Conservation (phyloP, 441 rosid species). For the Populus hybrid region DNA sequence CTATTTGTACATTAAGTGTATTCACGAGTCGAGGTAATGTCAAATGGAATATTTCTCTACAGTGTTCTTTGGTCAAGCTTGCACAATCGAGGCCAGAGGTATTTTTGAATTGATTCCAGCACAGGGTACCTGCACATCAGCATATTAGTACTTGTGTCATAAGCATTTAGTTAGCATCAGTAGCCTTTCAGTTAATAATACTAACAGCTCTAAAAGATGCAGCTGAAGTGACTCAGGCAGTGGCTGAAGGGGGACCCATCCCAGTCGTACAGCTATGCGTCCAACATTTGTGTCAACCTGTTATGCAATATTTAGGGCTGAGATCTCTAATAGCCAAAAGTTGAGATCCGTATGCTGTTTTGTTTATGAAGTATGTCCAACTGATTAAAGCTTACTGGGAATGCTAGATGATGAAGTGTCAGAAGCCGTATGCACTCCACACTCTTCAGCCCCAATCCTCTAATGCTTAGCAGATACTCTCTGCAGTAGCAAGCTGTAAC, state of each 20-base stretch:
- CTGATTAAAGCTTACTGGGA: conserved; percentile 62
- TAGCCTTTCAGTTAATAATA: conserved; percentile 7
- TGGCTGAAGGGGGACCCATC: conserved; percentile 98
- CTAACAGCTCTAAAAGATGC: conserved; percentile 94
- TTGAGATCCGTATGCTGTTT: neutral
- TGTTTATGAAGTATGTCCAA: conserved; percentile 1
- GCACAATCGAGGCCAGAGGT: conserved; percentile 95
- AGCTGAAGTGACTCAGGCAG: conserved; percentile 90
- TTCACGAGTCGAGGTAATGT: conserved; percentile 9
- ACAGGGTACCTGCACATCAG: conserved; percentile 71
- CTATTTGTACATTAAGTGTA: neutral
- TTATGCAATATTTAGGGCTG: conserved; percentile 18
- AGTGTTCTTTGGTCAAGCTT: conserved; percentile 87
- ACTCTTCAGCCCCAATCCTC: conserved; percentile 93
- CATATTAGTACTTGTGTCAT: conserved; percentile 16
- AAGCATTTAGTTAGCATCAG: neutral
- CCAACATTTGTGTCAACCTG: conserved; percentile 99
- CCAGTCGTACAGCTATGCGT: conserved; percentile 89
- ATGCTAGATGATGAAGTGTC: conserved; percentile 93
- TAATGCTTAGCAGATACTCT: conserved; percentile 78
- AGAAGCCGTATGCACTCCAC: conserved; percentile 95
- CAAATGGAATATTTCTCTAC: conserved; percentile 38
- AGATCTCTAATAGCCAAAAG: neutral
- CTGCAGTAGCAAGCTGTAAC: conserved; percentile 35
- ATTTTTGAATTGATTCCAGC: conserved; percentile 86